phyloP scores from a whole-genome alignment of 2,329 filamentous ascomycete genomes.

The Aspergillus fijiensis region DNA sequence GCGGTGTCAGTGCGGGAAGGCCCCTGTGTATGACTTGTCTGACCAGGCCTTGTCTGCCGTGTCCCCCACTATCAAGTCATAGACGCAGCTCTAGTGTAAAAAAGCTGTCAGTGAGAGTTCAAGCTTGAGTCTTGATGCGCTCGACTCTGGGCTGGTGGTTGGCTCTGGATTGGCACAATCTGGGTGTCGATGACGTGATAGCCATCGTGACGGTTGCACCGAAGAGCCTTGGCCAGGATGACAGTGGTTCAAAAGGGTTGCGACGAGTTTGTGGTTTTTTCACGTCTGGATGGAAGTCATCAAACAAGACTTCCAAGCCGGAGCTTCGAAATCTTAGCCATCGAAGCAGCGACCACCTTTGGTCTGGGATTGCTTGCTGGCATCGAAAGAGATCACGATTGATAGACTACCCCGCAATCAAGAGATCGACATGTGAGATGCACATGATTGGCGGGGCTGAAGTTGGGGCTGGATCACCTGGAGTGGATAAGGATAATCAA shows the following conservation, averaged over 20 bases:
- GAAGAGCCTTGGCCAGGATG: not conserved
- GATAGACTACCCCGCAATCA: not conserved
- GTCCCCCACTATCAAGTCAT: slow-evolving; percentile 1
- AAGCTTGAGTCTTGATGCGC: not conserved
- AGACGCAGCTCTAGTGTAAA: not conserved
- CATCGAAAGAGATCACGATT: not conserved
- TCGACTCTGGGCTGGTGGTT: slow-evolving; percentile 4
- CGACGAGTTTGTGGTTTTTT: not conserved
- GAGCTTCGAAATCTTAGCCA: not conserved
- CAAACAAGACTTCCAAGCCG: not conserved
- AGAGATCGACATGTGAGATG: not conserved
- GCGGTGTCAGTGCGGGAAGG: slow-evolving; percentile 2
- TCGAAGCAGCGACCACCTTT: not conserved
- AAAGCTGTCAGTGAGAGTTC: not conserved
- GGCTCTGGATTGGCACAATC: slow-evolving; percentile 7
- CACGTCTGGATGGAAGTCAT: not conserved
- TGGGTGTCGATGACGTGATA: slow-evolving; percentile 8
- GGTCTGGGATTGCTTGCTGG: not conserved
- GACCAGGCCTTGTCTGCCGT: not conserved
- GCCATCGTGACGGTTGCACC: not conserved
- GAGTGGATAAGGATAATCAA: too few species aligned
- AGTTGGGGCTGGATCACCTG: not conserved
- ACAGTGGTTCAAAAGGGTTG: not conserved
- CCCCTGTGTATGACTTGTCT: not conserved
- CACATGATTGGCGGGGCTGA: not conserved